Base-by-base conservation (phyloP, 163 green algal genomes). In the Scenedesmus sp. region DNA sequence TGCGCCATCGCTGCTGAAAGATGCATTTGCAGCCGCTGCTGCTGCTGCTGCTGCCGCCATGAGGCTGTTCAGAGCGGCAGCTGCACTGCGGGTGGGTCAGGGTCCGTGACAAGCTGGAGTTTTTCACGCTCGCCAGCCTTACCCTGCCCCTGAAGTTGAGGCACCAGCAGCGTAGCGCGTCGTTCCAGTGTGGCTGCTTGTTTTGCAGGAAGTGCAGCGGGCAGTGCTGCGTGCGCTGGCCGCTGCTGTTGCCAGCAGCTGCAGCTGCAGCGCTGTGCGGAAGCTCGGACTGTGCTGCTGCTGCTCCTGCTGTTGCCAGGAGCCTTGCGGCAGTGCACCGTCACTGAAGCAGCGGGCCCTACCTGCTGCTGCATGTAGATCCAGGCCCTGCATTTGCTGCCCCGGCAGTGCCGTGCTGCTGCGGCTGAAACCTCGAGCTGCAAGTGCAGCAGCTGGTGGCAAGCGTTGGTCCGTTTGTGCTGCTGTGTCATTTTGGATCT, bases 61-160 rank as follows among this genome's bases (percentile, higher is more conserved):
- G 70, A 72, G 33, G 10, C 12, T 22, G 43, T 20, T 42, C 1
- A 18, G 3, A 40, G 79, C 43, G 1, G 33, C 9, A 3, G 82
- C 82, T n/a, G 82, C 46, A 33, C 13, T 76, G 33, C 30, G 15
- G 81, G 33, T 15, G 53, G 51, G 51, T 59, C 9, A 18, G 18
- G 35, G 7, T 56, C 83, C 33, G 37, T 46, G 33, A 96, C 92
- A 37, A 98, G 94, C 93, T 98, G 96, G 92, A 98, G 92, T 98
- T 98, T 78, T 98, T 98, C 0, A 98, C 96, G 16, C 89, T 95
- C 0, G 96, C 96, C 65, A 97, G 89, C 87, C 46, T 18, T 13
- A 98, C 96, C 10, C 96, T 89, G 13, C 96, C 96, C 22, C 95
- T 82, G 93, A 98, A 98, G 93, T 98, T 98, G 26, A 98, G 92